phyloP scores from a whole-genome alignment of 2,329 filamentous ascomycete genomes.

The Cercospora berteroae region DNA sequence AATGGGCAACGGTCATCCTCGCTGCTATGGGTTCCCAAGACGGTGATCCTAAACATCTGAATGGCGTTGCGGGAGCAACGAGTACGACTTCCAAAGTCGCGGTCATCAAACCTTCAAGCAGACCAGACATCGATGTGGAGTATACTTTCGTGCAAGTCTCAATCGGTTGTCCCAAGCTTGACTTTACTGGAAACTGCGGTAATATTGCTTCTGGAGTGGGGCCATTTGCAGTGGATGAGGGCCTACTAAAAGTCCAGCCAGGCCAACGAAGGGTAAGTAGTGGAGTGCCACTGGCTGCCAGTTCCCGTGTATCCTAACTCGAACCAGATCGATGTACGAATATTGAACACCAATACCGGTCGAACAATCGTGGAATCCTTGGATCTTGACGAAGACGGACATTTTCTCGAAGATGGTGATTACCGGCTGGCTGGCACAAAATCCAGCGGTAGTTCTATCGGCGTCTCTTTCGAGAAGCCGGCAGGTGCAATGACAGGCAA shows the following conservation, averaged over 20 bases:
- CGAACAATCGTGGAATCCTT: constrained; percentile 27
- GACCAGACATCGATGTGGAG: constrained; percentile 26
- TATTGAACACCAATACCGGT: constrained; percentile 31
- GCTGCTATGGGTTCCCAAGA: constrained; percentile 37
- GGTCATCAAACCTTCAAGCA: constrained; percentile 22
- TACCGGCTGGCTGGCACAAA: constrained; percentile 20
- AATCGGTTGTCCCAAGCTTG: constrained; percentile 23
- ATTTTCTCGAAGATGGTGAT: constrained; percentile 30
- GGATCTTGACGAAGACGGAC: constrained; percentile 25
- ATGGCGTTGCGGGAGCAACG: constrained; percentile 30
- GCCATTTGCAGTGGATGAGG: constrained; percentile 30
- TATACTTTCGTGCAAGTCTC: constrained; percentile 30
- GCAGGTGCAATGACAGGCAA: constrained; percentile 27
- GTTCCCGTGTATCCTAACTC: background rate
- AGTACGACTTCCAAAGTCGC: constrained; percentile 31
- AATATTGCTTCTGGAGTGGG: constrained; percentile 30
- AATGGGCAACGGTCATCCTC: constrained; percentile 37
- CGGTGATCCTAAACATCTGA: constrained; percentile 27
- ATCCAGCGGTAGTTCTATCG: constrained; percentile 22
- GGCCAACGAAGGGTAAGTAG: constrained; percentile 15
- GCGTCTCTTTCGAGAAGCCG: constrained; percentile 24
- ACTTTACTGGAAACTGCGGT: constrained; percentile 30
- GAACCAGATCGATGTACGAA: constrained; percentile 25
- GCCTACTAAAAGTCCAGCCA: constrained; percentile 19
- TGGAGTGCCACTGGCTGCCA: background rate